A percentile compares a stretch with the other conserved stretches of the same genome.
These are phyloP conservation scores for Amaranthus cruentus DNA, from an alignment of 148 eudicot species.

Conservation along the genomic window DNA sequence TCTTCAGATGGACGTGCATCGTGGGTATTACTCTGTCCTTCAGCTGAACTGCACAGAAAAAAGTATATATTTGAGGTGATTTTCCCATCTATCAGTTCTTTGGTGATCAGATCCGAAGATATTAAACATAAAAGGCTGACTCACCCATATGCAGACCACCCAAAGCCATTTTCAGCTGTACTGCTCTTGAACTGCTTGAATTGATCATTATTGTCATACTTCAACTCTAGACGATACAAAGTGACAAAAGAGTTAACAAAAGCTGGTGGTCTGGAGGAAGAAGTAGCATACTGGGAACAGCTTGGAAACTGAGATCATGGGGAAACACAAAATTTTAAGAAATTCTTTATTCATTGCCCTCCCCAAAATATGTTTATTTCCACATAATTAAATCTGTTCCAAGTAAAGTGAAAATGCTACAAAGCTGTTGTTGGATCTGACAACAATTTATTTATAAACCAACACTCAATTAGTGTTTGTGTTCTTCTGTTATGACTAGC, in stretches of 20 bases:
- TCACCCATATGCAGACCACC: constrained; percentile 23
- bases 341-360: background rate
- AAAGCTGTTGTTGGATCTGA: background rate
- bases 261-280: background rate
- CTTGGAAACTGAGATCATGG: background rate
- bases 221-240: constrained; percentile 4
- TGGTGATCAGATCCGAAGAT: background rate
- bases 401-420: background rate
- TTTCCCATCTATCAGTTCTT: background rate
- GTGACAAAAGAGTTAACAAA: background rate
- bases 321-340: background rate
- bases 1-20: constrained; percentile 13
- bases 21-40: constrained; percentile 11
- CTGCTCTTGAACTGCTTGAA: constrained; percentile 17
- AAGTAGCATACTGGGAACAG: background rate
- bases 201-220: constrained; percentile 4
- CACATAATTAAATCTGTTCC: background rate
- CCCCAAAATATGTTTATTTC: background rate
- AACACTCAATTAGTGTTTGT: background rate
- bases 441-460: background rate
- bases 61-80: background rate
- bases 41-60: constrained; percentile 14
- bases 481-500: background rate
- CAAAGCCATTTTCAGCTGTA: constrained; percentile 26
- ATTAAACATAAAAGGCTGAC: background rate